phyloP scores from a whole-genome alignment of 352 stramenopile species.

The Phytophthora colocasiae region DNA sequence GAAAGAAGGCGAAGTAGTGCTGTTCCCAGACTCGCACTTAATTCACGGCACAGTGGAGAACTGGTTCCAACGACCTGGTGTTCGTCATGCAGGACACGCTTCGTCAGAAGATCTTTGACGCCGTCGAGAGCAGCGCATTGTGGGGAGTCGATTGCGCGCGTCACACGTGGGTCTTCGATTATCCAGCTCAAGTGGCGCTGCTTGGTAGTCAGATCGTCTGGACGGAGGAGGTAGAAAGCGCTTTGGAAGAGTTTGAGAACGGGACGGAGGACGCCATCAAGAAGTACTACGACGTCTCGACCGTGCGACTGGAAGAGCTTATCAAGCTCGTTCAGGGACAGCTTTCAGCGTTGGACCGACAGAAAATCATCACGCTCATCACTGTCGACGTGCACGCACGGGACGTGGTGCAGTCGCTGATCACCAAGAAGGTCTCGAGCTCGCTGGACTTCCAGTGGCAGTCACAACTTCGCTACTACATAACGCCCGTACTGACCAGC shows the following conservation, averaged over 20 bases:
- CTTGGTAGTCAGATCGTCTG: conserved; percentile 95
- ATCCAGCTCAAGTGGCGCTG: conserved; percentile 77
- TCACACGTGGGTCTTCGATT: conserved; percentile 93
- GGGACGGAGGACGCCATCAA: conserved; percentile 96
- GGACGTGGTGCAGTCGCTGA: conserved; percentile 94
- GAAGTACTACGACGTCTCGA: conserved; percentile 94
- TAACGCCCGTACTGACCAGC: conserved; percentile 57
- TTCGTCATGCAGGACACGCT: conserved; percentile 94
- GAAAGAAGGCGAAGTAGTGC: conserved; percentile 95
- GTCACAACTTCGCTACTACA: conserved; percentile 95
- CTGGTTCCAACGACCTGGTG: conserved; percentile 96
- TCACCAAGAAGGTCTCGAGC: conserved; percentile 93
- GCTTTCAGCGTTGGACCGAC: conserved; percentile 66
- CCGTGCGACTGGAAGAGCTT: conserved; percentile 90
- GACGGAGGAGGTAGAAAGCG: conserved; percentile 92
- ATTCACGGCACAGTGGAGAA: conserved; percentile 91
- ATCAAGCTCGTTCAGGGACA: conserved; percentile 95
- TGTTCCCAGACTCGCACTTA: conserved; percentile 77
- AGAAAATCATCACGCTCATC: conserved; percentile 97
- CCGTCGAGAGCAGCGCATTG: conserved; percentile 93
- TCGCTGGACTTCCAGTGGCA: conserved; percentile 95
- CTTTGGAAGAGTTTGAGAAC: conserved; percentile 95
- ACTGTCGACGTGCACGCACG: conserved; percentile 97
- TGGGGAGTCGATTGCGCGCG: conserved; percentile 90
- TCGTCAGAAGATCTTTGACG: conserved; percentile 85